These are phyloP conservation scores for Pneumocystis sp. DNA, from an alignment of 1,139 yeast species.

Conservation along the genomic window DNA sequence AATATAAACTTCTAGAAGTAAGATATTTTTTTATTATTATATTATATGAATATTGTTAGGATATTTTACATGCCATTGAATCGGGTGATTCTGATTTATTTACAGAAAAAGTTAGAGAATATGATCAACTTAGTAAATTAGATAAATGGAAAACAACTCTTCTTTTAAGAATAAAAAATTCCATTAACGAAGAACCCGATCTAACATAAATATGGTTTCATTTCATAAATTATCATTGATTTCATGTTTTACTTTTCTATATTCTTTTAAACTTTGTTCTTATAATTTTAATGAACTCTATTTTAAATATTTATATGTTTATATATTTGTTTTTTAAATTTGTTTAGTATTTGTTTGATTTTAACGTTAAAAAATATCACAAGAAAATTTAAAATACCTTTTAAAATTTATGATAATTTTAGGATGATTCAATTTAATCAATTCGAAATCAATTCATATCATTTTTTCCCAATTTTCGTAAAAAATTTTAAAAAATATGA, in stretches of 20 bases:
- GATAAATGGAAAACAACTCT: conserved; percentile 89
- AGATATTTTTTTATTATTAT: not conserved
- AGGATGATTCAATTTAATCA: not conserved
- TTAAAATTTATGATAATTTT: not conserved
- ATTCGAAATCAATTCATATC: not conserved
- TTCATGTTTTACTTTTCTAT: not conserved
- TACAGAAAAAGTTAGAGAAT: conserved; percentile 63
- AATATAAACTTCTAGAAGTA: conserved; percentile 38
- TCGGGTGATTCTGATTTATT: conserved; percentile 69
- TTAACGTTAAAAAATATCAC: not conserved
- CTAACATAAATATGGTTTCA: conserved; percentile 13
- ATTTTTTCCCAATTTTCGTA: not conserved
- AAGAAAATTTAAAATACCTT: not conserved
- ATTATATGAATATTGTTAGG: conserved; percentile 30
- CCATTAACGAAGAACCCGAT: conserved; percentile 62
- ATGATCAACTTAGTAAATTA: conserved; percentile 73
- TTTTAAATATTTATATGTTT: not conserved
- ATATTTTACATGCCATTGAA: conserved; percentile 45
- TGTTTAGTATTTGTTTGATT: not conserved
- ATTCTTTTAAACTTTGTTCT: not conserved
- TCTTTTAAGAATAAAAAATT: conserved; percentile 64
- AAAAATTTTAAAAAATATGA: not conserved
- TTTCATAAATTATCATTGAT: not conserved
- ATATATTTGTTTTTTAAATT: not conserved
- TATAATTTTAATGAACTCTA: not conserved